Evolutionary conservation across 371 early-diverging fungal genomes (phyloP).

Genomic region (Ordospora pajunii): DNA sequence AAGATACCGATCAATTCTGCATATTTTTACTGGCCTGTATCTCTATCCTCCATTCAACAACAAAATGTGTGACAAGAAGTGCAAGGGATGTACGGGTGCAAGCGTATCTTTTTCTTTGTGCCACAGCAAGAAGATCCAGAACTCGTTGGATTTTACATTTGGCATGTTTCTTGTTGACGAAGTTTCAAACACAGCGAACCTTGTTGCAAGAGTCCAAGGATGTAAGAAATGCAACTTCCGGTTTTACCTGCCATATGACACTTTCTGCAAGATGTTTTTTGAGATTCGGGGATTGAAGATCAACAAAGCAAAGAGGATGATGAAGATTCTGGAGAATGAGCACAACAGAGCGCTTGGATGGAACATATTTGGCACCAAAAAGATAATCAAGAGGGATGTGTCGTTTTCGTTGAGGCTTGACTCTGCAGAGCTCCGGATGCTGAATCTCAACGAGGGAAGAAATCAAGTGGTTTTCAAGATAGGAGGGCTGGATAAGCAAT

Average conservation of each 20-base stretch:
- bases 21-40: conserved; percentile 18
- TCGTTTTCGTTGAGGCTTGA: conserved; percentile 45
- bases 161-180: conserved; percentile 20
- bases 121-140: conserved; percentile 21
- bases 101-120: conserved; percentile 36
- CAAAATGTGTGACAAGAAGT: not conserved
- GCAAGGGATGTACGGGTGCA: not conserved
- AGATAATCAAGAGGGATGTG: conserved; percentile 56
- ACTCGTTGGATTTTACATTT: conserved; percentile 20
- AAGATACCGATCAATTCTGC: conserved; percentile 24
- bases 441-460: conserved; percentile 72
- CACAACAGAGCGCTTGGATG: conserved; percentile 47
- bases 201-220: conserved; percentile 35
- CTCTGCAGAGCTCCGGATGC: conserved; percentile 62
- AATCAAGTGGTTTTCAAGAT: conserved; percentile 82
- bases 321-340: conserved; percentile 42
- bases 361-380: conserved; percentile 54
- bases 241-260: conserved; percentile 41
- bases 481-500: conserved; percentile 63
- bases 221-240: conserved; percentile 12
- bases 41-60: not conserved
- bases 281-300: conserved; percentile 9
- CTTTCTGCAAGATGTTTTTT: conserved; percentile 47
- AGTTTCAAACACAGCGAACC: conserved; percentile 20
- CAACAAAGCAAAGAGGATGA: conserved; percentile 23